phyloP scores from a whole-genome alignment of 2,329 filamentous ascomycete species.

The Madurella mycetomatis region DNA sequence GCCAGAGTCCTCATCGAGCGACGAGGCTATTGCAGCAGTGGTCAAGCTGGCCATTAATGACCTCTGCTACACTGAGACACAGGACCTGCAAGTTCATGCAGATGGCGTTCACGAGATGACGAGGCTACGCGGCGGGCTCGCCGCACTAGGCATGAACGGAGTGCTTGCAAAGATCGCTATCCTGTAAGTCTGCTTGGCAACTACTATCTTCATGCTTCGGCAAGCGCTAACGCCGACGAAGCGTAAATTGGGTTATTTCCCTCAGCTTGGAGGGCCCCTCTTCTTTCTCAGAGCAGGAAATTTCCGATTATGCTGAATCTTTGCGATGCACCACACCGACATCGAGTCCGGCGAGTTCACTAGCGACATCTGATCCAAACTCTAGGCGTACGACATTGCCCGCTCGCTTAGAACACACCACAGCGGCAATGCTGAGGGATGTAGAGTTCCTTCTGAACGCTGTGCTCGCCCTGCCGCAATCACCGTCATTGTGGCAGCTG shows the following conservation, averaged over 20 bases:
- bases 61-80: constrained; percentile 12
- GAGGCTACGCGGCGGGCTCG: constrained; percentile 1
- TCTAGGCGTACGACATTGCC: too few species aligned
- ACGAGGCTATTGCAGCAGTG: constrained; percentile 11
- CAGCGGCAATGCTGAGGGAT: constrained; percentile 13
- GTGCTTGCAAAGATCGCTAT: constrained; percentile 10
- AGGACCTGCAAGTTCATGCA: constrained; percentile 5
- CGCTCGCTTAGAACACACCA: neutral
- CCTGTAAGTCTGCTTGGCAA: constrained; percentile 7
- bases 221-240: neutral
- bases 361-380: too few species aligned
- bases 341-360: neutral
- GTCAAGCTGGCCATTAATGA: constrained; percentile 14
- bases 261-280: constrained; percentile 7
- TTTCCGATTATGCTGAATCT: neutral
- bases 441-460: constrained; percentile 14
- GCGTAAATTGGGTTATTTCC: constrained; percentile 5
- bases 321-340: neutral
- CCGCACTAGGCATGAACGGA: neutral
- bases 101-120: constrained; percentile 7
- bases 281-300: neutral
- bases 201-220: too few species aligned
- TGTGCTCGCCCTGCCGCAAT: constrained; percentile 2
- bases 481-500: constrained; percentile 7
- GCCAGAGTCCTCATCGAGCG: neutral